Percentiles rank a stretch among this genome's conserved stretches.
phyloP scores from a whole-genome alignment of 2,329 filamentous ascomycete species.

The Diaporthe sp. region DNA sequence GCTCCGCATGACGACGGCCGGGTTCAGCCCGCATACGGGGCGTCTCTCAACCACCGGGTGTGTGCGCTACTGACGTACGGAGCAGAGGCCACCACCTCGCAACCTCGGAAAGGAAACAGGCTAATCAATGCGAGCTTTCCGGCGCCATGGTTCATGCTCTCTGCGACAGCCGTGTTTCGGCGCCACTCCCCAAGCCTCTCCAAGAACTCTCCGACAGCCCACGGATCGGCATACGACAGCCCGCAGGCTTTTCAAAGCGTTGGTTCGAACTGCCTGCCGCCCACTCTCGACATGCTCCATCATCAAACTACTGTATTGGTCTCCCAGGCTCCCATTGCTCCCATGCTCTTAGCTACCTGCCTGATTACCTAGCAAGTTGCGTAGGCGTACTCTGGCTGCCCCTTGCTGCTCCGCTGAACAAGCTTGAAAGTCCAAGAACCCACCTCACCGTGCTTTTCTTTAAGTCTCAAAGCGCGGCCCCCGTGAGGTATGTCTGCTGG shows the following conservation, averaged over 20 bases:
- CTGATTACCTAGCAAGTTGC: background rate
- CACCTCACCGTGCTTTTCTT: background rate
- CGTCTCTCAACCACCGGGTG: background rate
- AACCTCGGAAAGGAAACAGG: background rate
- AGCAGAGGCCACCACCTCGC: conserved; percentile 4
- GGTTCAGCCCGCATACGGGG: conserved; percentile 19
- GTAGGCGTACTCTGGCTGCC: background rate
- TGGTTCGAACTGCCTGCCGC: background rate
- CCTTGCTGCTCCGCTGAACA: background rate
- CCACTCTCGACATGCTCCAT: background rate
- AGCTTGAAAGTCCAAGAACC: background rate
- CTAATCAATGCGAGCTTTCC: conserved; percentile 23
- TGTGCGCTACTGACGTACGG: background rate
- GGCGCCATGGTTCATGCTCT: conserved; percentile 17
- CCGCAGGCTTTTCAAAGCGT: background rate
- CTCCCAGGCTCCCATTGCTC: background rate
- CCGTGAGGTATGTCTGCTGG: background rate
- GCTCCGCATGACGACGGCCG: conserved; percentile 6
- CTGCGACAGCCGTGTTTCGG: conserved; percentile 17
- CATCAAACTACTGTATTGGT: background rate
- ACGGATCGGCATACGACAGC: background rate
- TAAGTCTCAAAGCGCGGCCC: background rate
- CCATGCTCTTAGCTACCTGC: background rate
- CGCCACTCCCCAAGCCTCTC: background rate
- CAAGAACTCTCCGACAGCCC: conserved; percentile 3